Conservation (phyloP, 306 rosid genomes). For the Cucumis cinereus region DNA sequence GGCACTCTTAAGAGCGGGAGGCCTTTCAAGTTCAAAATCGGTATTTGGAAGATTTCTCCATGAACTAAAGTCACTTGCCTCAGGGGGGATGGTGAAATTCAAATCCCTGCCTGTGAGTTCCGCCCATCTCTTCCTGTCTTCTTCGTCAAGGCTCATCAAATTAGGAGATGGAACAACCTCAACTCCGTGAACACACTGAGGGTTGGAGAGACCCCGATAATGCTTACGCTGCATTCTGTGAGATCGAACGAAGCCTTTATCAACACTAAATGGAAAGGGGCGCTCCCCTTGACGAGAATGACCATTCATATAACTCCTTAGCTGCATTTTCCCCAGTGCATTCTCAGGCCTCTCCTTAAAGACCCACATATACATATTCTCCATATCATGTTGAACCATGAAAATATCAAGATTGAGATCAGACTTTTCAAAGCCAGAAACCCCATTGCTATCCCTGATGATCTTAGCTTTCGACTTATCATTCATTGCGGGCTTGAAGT, state of each 20-base stretch:
- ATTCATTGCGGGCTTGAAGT: slow-evolving; percentile 66
- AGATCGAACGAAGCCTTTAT: slow-evolving; percentile 80
- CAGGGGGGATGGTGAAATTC: slow-evolving; percentile 60
- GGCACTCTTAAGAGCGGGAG: slow-evolving; percentile 35
- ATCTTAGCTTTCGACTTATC: slow-evolving; percentile 77
- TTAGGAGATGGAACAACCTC: slow-evolving; percentile 58
- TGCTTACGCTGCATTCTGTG: slow-evolving; percentile 96
- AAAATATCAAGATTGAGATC: slow-evolving; percentile 86
- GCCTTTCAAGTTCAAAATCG: slow-evolving; percentile 80
- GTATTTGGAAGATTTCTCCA: slow-evolving; percentile 90
- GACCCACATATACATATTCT: slow-evolving; percentile 98
- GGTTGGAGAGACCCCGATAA: slow-evolving; percentile 85
- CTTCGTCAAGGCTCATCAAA: slow-evolving; percentile 54
- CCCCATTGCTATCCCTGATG: slow-evolving; percentile 51
- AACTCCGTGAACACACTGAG: slow-evolving; percentile 87
- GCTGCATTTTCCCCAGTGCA: slow-evolving; percentile 95
- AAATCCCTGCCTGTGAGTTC: slow-evolving; percentile 81
- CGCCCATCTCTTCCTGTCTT: slow-evolving; percentile 54
- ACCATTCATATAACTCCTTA: slow-evolving; percentile 97
- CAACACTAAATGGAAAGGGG: slow-evolving; percentile 67
- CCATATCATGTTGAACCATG: slow-evolving; percentile 98
- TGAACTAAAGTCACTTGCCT: slow-evolving; percentile 77
- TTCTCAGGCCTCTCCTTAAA: slow-evolving; percentile 92
- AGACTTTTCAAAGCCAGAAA: slow-evolving; percentile 63
- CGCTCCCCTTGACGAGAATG: slow-evolving; percentile 98